Percentiles rank a stretch among this genome's conserved stretches.
phyloP scores from a whole-genome alignment of 805 yeast species.

The Sugiyamaella floridensis region DNA sequence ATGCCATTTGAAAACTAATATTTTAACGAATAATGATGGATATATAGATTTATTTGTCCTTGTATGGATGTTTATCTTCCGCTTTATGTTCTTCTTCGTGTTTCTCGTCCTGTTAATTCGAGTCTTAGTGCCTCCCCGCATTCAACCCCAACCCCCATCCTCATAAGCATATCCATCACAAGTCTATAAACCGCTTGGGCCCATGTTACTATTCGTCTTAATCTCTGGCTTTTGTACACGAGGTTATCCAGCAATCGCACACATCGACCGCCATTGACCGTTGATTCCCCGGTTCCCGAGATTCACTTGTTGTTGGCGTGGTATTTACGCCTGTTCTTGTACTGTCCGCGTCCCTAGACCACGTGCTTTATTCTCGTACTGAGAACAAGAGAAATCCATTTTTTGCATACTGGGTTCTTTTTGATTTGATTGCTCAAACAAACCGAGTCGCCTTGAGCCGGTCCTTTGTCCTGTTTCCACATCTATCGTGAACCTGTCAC shows the following conservation, averaged over 20 bases:
- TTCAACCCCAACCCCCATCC: background rate
- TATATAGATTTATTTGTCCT: background rate
- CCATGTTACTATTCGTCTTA: background rate
- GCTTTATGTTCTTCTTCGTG: too few species aligned
- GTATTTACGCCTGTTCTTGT: background rate
- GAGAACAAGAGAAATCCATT: background rate
- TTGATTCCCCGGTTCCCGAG: too few species aligned
- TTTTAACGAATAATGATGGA: background rate
- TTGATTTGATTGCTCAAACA: background rate
- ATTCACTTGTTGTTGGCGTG: background rate
- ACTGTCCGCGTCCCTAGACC: background rate
- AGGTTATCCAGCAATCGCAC: too few species aligned
- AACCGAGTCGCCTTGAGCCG: too few species aligned
- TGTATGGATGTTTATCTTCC: too few species aligned
- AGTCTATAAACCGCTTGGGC: background rate
- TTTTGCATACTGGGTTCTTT: background rate
- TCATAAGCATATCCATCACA: background rate
- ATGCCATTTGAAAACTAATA: background rate
- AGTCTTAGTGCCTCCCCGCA: too few species aligned
- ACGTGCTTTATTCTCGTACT: background rate
- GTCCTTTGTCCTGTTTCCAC: too few species aligned
- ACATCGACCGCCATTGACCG: too few species aligned
- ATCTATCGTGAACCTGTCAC: too few species aligned
- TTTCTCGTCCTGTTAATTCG: too few species aligned
- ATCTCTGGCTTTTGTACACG: too few species aligned